Conservation (phyloP, 1,139 yeast genomes). For the Geotrichum bryndzae region DNA sequence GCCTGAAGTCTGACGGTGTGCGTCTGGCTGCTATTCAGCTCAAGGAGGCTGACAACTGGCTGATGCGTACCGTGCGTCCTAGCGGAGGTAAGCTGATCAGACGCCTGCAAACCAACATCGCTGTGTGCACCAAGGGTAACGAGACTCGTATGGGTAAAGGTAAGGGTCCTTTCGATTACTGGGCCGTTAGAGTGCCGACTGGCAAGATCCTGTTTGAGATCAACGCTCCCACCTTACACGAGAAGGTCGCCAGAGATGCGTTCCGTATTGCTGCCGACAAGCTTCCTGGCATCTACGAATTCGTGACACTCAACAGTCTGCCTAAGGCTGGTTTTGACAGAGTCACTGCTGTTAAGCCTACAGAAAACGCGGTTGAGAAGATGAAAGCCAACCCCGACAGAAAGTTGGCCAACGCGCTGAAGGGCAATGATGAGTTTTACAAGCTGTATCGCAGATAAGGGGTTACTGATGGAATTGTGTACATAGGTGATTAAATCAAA, state of each 20-base stretch:
- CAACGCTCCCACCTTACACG: constrained; percentile 71
- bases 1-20: constrained; percentile 80
- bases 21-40: constrained; percentile 86
- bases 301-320: constrained; percentile 59
- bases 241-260: constrained; percentile 85
- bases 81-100: constrained; percentile 68
- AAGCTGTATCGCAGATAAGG: constrained; percentile 27
- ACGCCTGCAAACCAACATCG: constrained; percentile 75
- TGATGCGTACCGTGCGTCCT: constrained; percentile 72
- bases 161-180: constrained; percentile 94
- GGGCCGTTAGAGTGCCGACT: constrained; percentile 95
- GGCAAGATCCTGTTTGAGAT: constrained; percentile 91
- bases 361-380: constrained; percentile 50
- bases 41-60: constrained; percentile 82
- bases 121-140: constrained; percentile 94
- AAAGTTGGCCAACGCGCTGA: constrained; percentile 35
- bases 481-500: constrained; percentile 1
- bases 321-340: constrained; percentile 63
- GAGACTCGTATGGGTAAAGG: constrained; percentile 99
- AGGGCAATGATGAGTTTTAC: constrained; percentile 34
- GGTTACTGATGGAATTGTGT: constrained; percentile 2
- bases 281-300: constrained; percentile 88
- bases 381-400: constrained; percentile 61
- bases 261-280: constrained; percentile 87
- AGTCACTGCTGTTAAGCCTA: constrained; percentile 40